phyloP scores from a whole-genome alignment of 192 early-diverging fungal species.

The Pilobolus umbonatus region DNA sequence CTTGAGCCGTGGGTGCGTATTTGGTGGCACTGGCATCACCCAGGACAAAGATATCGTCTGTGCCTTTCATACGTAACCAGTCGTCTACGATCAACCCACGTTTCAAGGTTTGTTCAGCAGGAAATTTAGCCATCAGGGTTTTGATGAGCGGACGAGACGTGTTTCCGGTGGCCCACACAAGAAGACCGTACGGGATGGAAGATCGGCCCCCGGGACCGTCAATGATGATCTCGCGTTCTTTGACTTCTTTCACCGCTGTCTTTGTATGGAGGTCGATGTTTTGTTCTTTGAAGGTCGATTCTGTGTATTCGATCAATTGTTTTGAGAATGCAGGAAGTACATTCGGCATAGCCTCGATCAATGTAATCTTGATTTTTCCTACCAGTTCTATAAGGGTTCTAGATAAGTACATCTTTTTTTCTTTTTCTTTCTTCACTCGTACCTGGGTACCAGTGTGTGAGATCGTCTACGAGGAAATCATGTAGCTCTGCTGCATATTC shows the following conservation, averaged over 20 bases:
- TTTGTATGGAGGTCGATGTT: constrained; percentile 72
- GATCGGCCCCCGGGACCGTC: constrained; percentile 53
- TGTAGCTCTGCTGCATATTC: constrained; percentile 82
- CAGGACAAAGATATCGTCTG: constrained; percentile 59
- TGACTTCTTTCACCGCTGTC: constrained; percentile 77
- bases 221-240: constrained; percentile 67
- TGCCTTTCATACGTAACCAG: constrained; percentile 59
- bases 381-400: constrained; percentile 47
- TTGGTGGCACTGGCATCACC: constrained; percentile 75
- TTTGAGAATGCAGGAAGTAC: constrained; percentile 76
- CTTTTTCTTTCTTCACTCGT: neutral
- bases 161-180: constrained; percentile 89
- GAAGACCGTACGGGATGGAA: constrained; percentile 68
- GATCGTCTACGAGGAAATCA: constrained; percentile 76
- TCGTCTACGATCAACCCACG: constrained; percentile 75
- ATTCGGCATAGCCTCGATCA: constrained; percentile 74
- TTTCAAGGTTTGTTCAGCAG: constrained; percentile 52
- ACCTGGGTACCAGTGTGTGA: constrained; percentile 68
- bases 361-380: constrained; percentile 71
- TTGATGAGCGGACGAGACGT: constrained; percentile 60
- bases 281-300: constrained; percentile 69
- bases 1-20: constrained; percentile 79
- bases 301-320: constrained; percentile 76
- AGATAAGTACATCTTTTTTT: neutral
- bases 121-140: constrained; percentile 60